Percentiles rank a stretch among this genome's conserved stretches.
Evolutionary conservation across 2,329 filamentous ascomycete genomes (phyloP).

Genomic region (Penicillium sclerotigenum): DNA sequence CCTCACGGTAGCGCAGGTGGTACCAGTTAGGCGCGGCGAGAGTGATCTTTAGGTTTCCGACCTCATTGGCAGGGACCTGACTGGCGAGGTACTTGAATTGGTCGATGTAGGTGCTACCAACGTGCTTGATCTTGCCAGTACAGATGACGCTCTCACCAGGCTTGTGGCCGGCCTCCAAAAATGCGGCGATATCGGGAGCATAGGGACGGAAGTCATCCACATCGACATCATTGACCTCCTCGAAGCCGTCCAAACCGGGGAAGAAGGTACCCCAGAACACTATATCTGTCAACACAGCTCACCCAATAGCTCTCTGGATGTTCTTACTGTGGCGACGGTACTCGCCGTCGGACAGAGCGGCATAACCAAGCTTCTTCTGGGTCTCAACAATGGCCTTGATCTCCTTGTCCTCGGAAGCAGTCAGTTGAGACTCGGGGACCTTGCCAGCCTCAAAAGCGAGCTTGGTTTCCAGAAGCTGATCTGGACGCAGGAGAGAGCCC

Average conservation of each 20-base stretch:
- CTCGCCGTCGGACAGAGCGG: slow-evolving; percentile 66
- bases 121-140: slow-evolving; percentile 57
- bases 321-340: slow-evolving; percentile 51
- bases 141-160: slow-evolving; percentile 57
- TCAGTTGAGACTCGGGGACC: slow-evolving; percentile 55
- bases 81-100: slow-evolving; percentile 61
- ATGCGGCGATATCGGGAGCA: slow-evolving; percentile 60
- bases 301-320: neutral
- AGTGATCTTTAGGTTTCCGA: slow-evolving; percentile 66
- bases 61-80: slow-evolving; percentile 57
- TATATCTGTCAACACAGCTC: slow-evolving; percentile 15
- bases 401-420: slow-evolving; percentile 61
- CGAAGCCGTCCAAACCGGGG: slow-evolving; percentile 54
- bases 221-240: slow-evolving; percentile 49
- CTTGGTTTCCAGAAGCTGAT: slow-evolving; percentile 59
- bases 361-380: slow-evolving; percentile 62
- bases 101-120: slow-evolving; percentile 55
- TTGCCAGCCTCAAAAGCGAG: slow-evolving; percentile 56
- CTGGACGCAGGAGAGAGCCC: slow-evolving; percentile 66
- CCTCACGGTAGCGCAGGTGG: slow-evolving; percentile 60
- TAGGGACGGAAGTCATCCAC: slow-evolving; percentile 56
- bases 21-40: slow-evolving; percentile 67
- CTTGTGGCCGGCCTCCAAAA: slow-evolving; percentile 57
- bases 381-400: slow-evolving; percentile 63
- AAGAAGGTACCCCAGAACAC: slow-evolving; percentile 60